phyloP scores from a whole-genome alignment of 257 asterid species.

The Linaria vulgaris region DNA sequence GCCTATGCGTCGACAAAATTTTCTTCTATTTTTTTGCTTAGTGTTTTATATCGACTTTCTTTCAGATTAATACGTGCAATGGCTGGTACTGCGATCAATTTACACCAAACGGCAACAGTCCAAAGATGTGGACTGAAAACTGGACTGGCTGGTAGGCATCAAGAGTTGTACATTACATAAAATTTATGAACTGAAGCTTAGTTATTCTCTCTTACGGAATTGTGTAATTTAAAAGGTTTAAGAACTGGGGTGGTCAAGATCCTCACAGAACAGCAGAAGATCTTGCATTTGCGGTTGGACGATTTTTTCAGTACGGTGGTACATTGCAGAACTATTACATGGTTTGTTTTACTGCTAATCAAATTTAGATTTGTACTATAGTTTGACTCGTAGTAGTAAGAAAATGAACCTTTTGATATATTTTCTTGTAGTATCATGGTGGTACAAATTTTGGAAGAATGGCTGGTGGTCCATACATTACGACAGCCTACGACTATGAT shows the following conservation, averaged over 20 bases:
- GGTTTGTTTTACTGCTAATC: constrained; percentile 23
- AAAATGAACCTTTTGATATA: neutral
- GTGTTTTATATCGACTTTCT: neutral
- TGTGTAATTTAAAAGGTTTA: constrained; percentile 29
- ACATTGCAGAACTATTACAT: constrained; percentile 45
- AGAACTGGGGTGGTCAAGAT: constrained; percentile 38
- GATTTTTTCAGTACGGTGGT: constrained; percentile 41
- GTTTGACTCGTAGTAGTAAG: neutral
- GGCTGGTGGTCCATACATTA: constrained; percentile 43
- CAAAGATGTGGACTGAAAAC: constrained; percentile 50
- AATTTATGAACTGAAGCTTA: neutral
- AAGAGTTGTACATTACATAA: neutral
- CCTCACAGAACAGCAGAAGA: constrained; percentile 51
- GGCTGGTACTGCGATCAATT: constrained; percentile 40
- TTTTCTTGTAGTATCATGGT: constrained; percentile 38
- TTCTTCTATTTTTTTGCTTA: neutral
- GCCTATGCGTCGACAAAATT: neutral
- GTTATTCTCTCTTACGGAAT: neutral
- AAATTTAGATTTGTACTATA: neutral
- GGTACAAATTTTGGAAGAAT: constrained; percentile 49
- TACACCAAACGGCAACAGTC: constrained; percentile 21
- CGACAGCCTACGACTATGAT: constrained; percentile 46
- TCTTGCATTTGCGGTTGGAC: constrained; percentile 41
- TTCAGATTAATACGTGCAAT: constrained; percentile 44
- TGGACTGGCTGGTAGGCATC: constrained; percentile 46